phyloP scores from a whole-genome alignment of 2,329 filamentous ascomycete genomes.

The Alternaria atra region DNA sequence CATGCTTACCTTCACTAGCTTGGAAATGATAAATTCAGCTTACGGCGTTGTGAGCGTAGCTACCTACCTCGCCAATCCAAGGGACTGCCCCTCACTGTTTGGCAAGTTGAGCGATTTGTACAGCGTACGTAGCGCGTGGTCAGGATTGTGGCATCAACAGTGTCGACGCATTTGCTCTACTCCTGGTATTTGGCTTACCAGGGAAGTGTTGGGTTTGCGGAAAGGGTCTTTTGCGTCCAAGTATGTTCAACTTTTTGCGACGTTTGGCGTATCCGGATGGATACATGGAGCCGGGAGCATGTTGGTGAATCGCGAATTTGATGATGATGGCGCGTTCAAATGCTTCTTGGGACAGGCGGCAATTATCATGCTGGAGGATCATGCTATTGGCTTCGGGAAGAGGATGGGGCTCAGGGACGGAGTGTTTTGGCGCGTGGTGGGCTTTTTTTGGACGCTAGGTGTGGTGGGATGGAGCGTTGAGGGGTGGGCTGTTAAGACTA shows the following conservation, averaged over 20 bases:
- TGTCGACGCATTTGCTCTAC: conserved; percentile 30
- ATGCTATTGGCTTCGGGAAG: conserved; percentile 36
- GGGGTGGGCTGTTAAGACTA: conserved; percentile 9
- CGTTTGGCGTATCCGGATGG: conserved; percentile 30
- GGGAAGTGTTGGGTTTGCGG: conserved; percentile 28
- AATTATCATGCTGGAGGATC: conserved; percentile 42
- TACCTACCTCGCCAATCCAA: conserved; percentile 26
- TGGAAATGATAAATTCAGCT: conserved; percentile 26
- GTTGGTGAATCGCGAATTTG: conserved; percentile 18
- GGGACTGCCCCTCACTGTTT: conserved; percentile 40
- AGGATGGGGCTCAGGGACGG: conserved; percentile 26
- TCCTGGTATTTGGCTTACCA: conserved; percentile 26
- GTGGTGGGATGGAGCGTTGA: conserved; percentile 27
- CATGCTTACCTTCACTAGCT: conserved; percentile 23
- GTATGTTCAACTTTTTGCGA: conserved; percentile 41
- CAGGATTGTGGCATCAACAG: conserved; percentile 39
- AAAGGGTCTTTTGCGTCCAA: conserved; percentile 42
- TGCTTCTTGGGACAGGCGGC: conserved; percentile 37
- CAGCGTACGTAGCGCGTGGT: conserved; percentile 36
- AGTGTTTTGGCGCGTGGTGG: conserved; percentile 27
- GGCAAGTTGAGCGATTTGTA: conserved; percentile 26
- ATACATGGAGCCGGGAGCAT: conserved; percentile 32
- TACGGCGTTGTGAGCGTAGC: conserved; percentile 28
- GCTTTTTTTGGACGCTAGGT: conserved; percentile 32
- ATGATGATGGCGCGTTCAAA: conserved; percentile 26